Evolutionary conservation across 257 asterid species (phyloP), one percentile per base, ranked within the genome.

Genomic region (Penstemon barbatus): DNA sequence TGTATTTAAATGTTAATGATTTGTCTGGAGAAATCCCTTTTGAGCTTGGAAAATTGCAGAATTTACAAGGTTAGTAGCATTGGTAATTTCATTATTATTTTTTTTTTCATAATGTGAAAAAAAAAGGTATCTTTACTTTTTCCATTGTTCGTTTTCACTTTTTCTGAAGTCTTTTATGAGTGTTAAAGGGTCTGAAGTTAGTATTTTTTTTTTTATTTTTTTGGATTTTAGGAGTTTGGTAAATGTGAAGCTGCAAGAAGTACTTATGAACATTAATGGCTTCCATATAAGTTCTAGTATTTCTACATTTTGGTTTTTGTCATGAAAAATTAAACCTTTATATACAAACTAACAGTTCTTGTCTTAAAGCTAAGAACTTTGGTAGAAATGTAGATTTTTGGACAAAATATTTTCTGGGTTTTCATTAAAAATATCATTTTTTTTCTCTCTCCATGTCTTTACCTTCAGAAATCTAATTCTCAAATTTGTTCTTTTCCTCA

Each of bases 1-100:
- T 92, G 77, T 92, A 92, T 77, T 75, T 92, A 82, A 92, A 92
- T 62, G 93, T 90, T 4, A 92, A 92, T 64, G 85, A 88, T 71
- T 69, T 92, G 11, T 82, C 97, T 46, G 97, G 97, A 18, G 87
- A 86, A 77, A 90, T 92, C 64, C 98, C 98, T 25, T 57, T 87
- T 54, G 86, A 69, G 62, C 80, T 92, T 63, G 98, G 95, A 7
- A 69, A 69, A 74, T 73, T 92, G 95, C 82, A 78, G 7, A 90
- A 74, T 52, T 80, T 92, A 67, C 97, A 92, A 90, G 98, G 98
- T 91, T 41, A 61, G 66, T 73, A 19, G 10, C 37, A 7, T 7
- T 58, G 7, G 4, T 7, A 36, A 7, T 42, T 40, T 50, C 7
- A 19, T 69, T 57, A 25, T 10, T 7, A 37, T 4, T 4, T 50